Base-by-base conservation (phyloP, 306 rosid species). In the Quercus aquifolioides region DNA sequence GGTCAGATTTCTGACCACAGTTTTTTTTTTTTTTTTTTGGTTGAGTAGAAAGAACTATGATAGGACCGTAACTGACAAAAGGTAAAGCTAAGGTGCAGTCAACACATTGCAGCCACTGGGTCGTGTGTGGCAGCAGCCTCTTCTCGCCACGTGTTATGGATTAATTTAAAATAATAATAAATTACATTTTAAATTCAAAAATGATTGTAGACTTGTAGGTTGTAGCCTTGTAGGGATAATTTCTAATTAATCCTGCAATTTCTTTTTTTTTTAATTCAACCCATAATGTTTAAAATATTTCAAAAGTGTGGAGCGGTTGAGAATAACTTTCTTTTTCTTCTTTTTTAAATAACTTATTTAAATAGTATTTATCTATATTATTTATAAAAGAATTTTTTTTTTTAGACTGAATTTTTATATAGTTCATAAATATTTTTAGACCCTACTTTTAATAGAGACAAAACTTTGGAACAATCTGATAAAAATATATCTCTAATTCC, bases 361-460 rank as follows among this genome's bases (percentile, higher is more conserved):
- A 38, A 41, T 8, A 41, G 12, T 0, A 41, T 41, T 8, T 41
- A 41, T 0, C 11, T 8, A 8, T 41, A 8, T 0, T 0, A 8
- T 41, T 2, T 8, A 2, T 41, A 8, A 2, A 3, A 2, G 0
- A 0, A 38, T 38, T 38, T 38, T 38, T 38, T 0, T 7, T 0
- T 38, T 38, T 7, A 0, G 0, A 7, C 2, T 41, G 0, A 2
- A 8, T 2, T 41, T 8, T 8, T 8, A 41, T 41, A 0, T 8
- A 41, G 12, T 41, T 41, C 0, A 35, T 0, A 6, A 35, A 8
- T 41, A 41, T 2, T 0, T 0, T 0, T 41, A 41, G 9, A 8
- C 1, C 3, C 1, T 41, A 41, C 3, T 8, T 41, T 8, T 41
- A 41, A 8, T 41, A 41, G 0, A 0, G 0, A 8, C 11, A 8